These are phyloP conservation scores for Sporothrix luriei DNA, from an alignment of 2,329 filamentous ascomycete species.

Conservation along the genomic window DNA sequence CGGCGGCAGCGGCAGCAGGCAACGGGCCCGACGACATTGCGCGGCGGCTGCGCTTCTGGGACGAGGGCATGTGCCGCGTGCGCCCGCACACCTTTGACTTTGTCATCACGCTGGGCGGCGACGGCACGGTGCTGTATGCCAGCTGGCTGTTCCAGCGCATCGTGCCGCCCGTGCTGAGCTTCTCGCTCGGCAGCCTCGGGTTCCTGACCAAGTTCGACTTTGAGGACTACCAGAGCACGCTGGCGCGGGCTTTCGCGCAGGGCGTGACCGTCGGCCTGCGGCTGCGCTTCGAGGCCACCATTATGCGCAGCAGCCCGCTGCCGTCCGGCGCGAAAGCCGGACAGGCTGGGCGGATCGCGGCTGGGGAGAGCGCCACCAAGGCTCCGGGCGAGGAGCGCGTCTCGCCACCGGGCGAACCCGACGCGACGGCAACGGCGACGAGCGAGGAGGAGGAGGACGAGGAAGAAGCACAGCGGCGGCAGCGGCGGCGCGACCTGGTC, in stretches of 20 bases:
- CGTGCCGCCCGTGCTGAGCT: constrained; percentile 89
- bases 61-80: constrained; percentile 72
- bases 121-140: constrained; percentile 95
- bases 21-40: constrained; percentile 43
- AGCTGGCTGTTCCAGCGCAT: constrained; percentile 97
- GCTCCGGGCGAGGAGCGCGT: not conserved
- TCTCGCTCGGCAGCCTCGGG: constrained; percentile 84
- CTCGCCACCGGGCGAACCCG: not conserved
- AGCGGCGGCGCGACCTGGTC: constrained; percentile 64
- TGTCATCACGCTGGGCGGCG: constrained; percentile 85
- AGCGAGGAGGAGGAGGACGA: constrained; percentile 29
- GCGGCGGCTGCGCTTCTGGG: constrained; percentile 77
- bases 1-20: constrained; percentile 31
- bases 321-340: not conserved
- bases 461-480: constrained; percentile 45
- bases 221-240: constrained; percentile 67
- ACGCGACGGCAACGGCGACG: constrained; percentile 24
- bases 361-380: not conserved
- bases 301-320: constrained; percentile 73
- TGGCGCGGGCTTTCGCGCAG: constrained; percentile 72
- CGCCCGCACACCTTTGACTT: constrained; percentile 91
- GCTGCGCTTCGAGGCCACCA: constrained; percentile 86
- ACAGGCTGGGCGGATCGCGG: not conserved
- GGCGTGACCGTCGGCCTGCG: constrained; percentile 88
- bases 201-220: constrained; percentile 98